Evolutionary conservation across 2,329 filamentous ascomycete genomes (phyloP), one percentile per base, ranked within the genome.

Genomic region (Ceratocystis cubensis): DNA sequence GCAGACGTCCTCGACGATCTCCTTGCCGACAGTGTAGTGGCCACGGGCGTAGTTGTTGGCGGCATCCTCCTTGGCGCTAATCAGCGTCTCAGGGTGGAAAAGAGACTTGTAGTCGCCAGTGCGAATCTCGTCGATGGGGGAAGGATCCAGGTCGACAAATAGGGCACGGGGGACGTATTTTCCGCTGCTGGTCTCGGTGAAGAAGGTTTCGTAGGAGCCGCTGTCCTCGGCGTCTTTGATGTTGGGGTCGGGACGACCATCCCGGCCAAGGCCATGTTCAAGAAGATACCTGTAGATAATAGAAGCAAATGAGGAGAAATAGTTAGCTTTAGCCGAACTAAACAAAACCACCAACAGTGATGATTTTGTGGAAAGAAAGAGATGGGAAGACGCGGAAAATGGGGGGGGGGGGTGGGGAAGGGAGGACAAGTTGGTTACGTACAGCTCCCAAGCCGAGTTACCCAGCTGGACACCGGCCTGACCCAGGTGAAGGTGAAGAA

Each of bases 21-120:
- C 86, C 81, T 88, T 88, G 78, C 86, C 86, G 72, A 88, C 85
- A 71, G 86, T 88, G 78, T 89, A 88, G 78, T 89, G 86, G 67
- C 86, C 86, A 78, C 86, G 86, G 71, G 86, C 86, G 73, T 88
- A 89, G 81, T 89, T 89, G 79, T 88, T 88, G 78, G 86, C 85
- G 68, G 86, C 86, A 82, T 88, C 86, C 76, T 88, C 86, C 81
- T 88, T 88, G 77, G 86, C 86, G 75, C 83, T 88, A 74, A 88
- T 84, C 73, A 88, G 76, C 71, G 86, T 80, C 79, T 88, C 86
- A 59, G 86, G 86, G 77, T 88, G 86, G 80, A 88, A 88, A 69
- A 88, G 82, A 73, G 85, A 81, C 72, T 84, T 84, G 78, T 88
- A 88, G 70, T 73, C 69, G 68, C 86, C 85, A 65, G 85, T 88